Base-by-base conservation (phyloP, 2,329 filamentous ascomycete species). In the Penicillium verrucosum region DNA sequence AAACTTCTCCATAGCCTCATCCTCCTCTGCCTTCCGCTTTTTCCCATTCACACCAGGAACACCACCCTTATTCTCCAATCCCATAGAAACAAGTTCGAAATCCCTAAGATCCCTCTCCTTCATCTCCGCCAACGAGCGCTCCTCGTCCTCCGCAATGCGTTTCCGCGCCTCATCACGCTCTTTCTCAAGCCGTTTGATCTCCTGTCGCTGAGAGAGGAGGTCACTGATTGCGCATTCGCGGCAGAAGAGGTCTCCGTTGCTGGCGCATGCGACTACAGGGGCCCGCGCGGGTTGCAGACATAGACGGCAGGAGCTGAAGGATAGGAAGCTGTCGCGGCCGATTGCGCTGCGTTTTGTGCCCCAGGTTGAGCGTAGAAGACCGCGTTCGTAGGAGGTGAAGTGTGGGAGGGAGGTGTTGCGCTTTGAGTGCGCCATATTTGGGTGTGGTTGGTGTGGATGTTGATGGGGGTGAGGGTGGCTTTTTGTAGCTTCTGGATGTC, bases 211-310 rank as follows among this genome's bases (percentile, higher is more conserved):
- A 1, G 91, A 84, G 1, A 97, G 81, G n/a, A 99, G 86, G 68
- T 97, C 96, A 64, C 81, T 87, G 51, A 97, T 84, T 9, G 92
- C 92, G 77, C 93, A 99, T 78, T 97, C 94, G 65, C 91, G 87
- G 74, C 93, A 99, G 78, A 97, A 97, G 14, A 99, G 81, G 73
- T 97, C 92, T 59, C 93, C 93, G 62, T 87, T 84, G 2, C 75
- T 75, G 3, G 83, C 79, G 74, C 93, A 97, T 23, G 90, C 86
- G 36, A 97, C 91, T 25, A 97, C 92, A 0, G 94, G 92, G 45
- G 91, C 85, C 30, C 88, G 84, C 21, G 92, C 89, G 8, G 88
- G 84, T 58, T 92, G 85, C 16, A 97, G 86, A 70, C 93, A 99
- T 29, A 99, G 82, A 52, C 88, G 85, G 78, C 93, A 99, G 23